Conservation (phyloP, 2,329 filamentous ascomycete species). For the Hypoxylon sp. region DNA sequence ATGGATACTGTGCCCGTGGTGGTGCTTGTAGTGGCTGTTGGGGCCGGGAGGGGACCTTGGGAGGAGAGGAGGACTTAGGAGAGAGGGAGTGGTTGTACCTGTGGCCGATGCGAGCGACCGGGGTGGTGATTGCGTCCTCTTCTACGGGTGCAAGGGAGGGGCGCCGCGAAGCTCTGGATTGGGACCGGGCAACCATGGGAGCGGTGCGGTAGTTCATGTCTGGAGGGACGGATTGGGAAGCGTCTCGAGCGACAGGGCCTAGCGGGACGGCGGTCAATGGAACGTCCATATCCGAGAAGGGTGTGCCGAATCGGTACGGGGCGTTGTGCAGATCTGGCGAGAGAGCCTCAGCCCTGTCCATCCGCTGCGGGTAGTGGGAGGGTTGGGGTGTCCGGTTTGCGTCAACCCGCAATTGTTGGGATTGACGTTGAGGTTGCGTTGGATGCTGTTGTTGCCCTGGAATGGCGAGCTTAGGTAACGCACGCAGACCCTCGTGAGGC, state of each 20-base stretch:
- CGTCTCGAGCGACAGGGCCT: constrained; percentile 81
- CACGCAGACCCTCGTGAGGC: constrained; percentile 70
- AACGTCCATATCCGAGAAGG: constrained; percentile 91
- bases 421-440: constrained; percentile 29
- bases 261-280: constrained; percentile 81
- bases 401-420: constrained; percentile 27
- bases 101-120: constrained; percentile 53
- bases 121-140: constrained; percentile 69
- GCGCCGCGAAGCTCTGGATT: constrained; percentile 73
- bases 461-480: constrained; percentile 75
- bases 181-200: constrained; percentile 59
- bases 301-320: constrained; percentile 84
- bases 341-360: constrained; percentile 66
- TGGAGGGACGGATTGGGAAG: constrained; percentile 92
- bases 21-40: constrained; percentile 66
- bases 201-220: constrained; percentile 83
- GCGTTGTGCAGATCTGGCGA: constrained; percentile 72
- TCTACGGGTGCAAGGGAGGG: constrained; percentile 80
- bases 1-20: constrained; percentile 70
- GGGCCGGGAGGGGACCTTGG: constrained; percentile 50
- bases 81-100: constrained; percentile 52
- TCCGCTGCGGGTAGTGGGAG: constrained; percentile 64
- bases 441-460: constrained; percentile 58
- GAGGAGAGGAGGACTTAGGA: constrained; percentile 53
- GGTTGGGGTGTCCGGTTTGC: constrained; percentile 48